phyloP scores from a whole-genome alignment of 495 filamentous ascomycete species.

The Penicillium simplicissimum region DNA sequence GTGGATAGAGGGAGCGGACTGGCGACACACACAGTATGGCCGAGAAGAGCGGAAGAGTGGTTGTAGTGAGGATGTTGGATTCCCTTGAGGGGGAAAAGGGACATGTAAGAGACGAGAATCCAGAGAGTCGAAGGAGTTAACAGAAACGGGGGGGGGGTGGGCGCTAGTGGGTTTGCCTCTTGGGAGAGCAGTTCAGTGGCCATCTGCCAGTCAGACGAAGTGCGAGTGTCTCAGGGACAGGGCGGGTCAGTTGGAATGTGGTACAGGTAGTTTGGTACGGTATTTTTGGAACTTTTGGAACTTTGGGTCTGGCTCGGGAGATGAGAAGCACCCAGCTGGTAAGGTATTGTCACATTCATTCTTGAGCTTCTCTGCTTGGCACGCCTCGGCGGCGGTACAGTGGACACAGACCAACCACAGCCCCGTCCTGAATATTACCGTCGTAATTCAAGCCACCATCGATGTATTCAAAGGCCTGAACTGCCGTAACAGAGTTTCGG shows the following conservation, averaged over 20 bases:
- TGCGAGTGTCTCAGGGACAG: conserved; percentile 7
- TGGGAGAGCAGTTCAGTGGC: neutral
- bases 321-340: no score
- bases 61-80: conserved; percentile 8
- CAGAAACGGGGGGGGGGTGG: neutral
- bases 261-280: conserved; percentile 6
- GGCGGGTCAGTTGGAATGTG: conserved; percentile 2
- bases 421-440: neutral
- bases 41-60: conserved; percentile 22
- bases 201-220: neutral
- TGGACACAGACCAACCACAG: neutral
- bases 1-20: conserved; percentile 33
- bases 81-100: conserved; percentile 11
- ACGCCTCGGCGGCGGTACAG: neutral
- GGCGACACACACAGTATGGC: conserved; percentile 45
- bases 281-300: neutral
- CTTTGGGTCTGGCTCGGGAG: neutral
- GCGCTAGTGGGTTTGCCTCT: conserved; percentile 8
- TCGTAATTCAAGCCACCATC: neutral
- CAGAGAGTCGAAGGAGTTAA: conserved; percentile 5
- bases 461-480: neutral
- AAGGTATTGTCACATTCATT: neutral
- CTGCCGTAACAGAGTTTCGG: neutral
- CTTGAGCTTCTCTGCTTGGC: neutral
- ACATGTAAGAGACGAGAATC: conserved; percentile 9